phyloP scores from a whole-genome alignment of 331 rosid genomes.

The Quercus tomentella region DNA sequence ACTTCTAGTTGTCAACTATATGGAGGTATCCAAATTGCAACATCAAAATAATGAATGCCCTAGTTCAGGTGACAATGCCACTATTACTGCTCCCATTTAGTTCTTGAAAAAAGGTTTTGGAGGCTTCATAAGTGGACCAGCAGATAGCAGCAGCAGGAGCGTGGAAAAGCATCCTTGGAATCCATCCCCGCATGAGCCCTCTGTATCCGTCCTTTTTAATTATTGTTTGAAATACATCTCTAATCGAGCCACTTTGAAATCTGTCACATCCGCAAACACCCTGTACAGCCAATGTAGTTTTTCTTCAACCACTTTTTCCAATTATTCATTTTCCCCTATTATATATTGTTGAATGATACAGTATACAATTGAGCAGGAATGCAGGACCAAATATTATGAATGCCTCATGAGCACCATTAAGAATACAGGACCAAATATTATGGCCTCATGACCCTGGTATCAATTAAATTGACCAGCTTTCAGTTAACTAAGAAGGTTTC shows the following conservation, averaged over 20 bases:
- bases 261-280: slow-evolving; percentile 97
- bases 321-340: neutral
- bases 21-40: slow-evolving; percentile 22
- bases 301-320: neutral
- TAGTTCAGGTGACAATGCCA: slow-evolving; percentile 37
- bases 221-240: slow-evolving; percentile 63
- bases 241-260: slow-evolving; percentile 73
- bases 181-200: slow-evolving; percentile 95
- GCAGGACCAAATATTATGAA: neutral
- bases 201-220: slow-evolving; percentile 73
- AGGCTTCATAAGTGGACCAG: slow-evolving; percentile 99
- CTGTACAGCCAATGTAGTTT: slow-evolving; percentile 34
- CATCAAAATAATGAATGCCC: slow-evolving; percentile 23
- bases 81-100: slow-evolving; percentile 30
- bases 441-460: neutral
- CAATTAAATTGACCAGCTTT: neutral
- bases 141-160: slow-evolving; percentile 98
- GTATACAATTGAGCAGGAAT: neutral
- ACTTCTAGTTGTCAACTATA: neutral
- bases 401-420: neutral
- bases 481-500: neutral
- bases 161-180: slow-evolving; percentile 94
- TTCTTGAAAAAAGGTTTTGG: slow-evolving; percentile 72
- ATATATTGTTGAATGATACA: neutral
- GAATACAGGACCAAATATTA: neutral